phyloP scores from a whole-genome alignment of 139 green algal species.

The Chlorella ohadii region DNA sequence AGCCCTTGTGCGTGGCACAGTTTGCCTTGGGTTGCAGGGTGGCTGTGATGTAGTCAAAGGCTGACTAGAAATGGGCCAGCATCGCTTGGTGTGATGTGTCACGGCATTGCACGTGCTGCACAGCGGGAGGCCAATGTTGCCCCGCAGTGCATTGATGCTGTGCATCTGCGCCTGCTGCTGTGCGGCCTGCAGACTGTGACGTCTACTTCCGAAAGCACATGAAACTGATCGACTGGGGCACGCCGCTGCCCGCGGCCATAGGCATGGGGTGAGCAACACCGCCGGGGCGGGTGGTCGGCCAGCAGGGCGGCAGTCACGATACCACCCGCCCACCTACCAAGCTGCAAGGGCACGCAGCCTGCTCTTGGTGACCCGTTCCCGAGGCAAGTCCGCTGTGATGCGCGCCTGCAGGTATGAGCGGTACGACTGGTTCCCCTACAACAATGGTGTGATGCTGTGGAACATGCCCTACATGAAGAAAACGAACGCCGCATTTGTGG shows the following conservation, averaged over 20 bases:
- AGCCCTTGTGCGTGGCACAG: no score
- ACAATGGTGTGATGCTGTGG: constrained; percentile 25
- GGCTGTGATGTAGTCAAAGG: no score
- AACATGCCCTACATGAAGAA: constrained; percentile 31
- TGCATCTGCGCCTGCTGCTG: no score
- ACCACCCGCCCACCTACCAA: no score
- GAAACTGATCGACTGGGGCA: constrained; percentile 32
- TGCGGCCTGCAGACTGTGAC: constrained; percentile 1
- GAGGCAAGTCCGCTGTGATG: background rate
- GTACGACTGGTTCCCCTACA: constrained; percentile 23
- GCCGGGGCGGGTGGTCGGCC: no score
- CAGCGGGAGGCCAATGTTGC: no score
- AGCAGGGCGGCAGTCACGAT: no score
- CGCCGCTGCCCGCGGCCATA: background rate
- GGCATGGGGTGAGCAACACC: constrained; percentile 22
- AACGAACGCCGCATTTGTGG: constrained; percentile 11
- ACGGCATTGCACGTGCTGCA: no score
- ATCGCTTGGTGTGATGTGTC: no score
- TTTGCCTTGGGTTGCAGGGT: no score
- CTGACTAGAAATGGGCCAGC: no score
- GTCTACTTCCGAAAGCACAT: constrained; percentile 19
- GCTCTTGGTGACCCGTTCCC: background rate
- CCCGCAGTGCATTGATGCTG: no score
- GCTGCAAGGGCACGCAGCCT: background rate
- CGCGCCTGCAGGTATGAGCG: background rate